Conservation (phyloP, 2,329 filamentous ascomycete genomes). For the Harringtonia lauricola region DNA sequence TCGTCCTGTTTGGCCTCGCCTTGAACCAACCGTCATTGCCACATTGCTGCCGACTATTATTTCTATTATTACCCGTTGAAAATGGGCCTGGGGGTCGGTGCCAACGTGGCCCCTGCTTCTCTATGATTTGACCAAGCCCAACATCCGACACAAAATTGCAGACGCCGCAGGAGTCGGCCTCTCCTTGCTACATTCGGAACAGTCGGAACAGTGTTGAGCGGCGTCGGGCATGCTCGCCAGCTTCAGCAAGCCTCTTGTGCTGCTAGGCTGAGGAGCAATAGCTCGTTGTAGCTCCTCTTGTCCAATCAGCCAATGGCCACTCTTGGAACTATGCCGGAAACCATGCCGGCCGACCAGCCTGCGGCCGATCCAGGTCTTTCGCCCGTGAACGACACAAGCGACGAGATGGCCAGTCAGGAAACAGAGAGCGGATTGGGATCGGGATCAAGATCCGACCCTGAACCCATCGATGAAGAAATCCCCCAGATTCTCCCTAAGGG, state of each 20-base stretch:
- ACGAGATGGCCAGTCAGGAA: no score
- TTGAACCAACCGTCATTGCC: not conserved
- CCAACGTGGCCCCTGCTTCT: not conserved
- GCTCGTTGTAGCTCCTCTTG: not conserved
- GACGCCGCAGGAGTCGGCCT: no score
- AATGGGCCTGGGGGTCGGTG: not conserved
- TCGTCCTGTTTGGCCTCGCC: not conserved
- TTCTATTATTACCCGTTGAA: not conserved
- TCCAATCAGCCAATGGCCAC: not conserved
- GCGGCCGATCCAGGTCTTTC: no score
- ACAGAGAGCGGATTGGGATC: no score
- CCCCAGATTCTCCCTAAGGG: constrained; percentile 43
- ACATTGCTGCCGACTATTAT: no score
- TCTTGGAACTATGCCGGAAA: not conserved
- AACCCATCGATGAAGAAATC: constrained; percentile 3
- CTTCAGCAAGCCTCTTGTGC: not conserved
- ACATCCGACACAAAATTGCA: not conserved
- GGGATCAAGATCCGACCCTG: no score
- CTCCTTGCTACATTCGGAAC: no score
- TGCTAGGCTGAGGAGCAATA: not conserved
- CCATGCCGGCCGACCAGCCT: not conserved
- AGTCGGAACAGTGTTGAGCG: not conserved
- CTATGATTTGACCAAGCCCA: not conserved
- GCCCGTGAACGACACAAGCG: no score
- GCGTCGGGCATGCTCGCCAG: not conserved